Conservation (phyloP, 169 alveolate genomes). For the Plasmodium blacklocki region DNA sequence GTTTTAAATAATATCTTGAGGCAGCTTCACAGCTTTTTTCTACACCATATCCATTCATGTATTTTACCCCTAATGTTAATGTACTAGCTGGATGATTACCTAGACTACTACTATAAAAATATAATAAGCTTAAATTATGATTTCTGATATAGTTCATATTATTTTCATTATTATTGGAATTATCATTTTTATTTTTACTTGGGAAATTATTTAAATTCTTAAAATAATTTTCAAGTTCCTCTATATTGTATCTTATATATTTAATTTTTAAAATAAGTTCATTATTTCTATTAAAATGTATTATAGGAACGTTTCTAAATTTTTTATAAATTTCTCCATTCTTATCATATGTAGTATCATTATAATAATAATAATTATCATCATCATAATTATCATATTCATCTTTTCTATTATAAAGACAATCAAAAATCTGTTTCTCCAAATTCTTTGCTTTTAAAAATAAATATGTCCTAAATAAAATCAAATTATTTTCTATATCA, state of each 20-base stretch:
- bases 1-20: constrained; percentile 27
- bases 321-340: neutral
- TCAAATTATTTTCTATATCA: constrained; percentile 24
- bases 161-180: neutral
- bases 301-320: constrained; percentile 23
- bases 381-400: neutral
- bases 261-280: constrained; percentile 24
- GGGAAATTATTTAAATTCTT: constrained; percentile 30
- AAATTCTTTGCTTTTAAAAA: constrained; percentile 9
- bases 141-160: constrained; percentile 12
- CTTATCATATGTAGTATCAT: too few relatives aligned
- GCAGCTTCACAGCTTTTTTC: constrained; percentile 65
- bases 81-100: constrained; percentile 69
- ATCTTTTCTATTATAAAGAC: neutral
- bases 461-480: constrained; percentile 11
- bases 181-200: constrained; percentile 1
- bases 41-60: constrained; percentile 69
- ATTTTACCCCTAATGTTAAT: constrained; percentile 44
- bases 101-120: constrained; percentile 63
- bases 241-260: constrained; percentile 55
- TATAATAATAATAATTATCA: neutral
- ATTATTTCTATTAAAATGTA: constrained; percentile 23
- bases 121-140: constrained; percentile 49
- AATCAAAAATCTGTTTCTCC: neutral
- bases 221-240: constrained; percentile 42